A percentile compares a stretch with the other conserved stretches of the same genome.
Evolutionary conservation across 140 eudicot species (phyloP).

Genomic region (Bidens hawaiensis): DNA sequence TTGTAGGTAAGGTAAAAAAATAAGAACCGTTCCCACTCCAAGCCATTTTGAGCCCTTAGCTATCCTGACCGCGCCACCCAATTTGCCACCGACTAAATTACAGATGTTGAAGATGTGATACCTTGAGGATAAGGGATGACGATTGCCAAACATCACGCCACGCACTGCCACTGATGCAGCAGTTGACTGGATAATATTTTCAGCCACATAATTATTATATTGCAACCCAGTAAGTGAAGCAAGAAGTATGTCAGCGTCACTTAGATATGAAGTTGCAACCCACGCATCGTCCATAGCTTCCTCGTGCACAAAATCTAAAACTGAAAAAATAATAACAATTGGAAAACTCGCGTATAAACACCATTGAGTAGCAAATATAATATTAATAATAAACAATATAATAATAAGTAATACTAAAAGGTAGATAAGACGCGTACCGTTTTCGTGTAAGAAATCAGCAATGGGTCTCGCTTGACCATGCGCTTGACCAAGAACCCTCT

Average conservation of each 20-base stretch:
- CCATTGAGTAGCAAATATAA: background rate
- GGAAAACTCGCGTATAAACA: background rate
- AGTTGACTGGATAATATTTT: constrained; percentile 74
- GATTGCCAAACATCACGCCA: constrained; percentile 88
- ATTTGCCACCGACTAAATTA: background rate
- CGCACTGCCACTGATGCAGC: constrained; percentile 99
- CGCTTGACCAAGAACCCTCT: constrained; percentile 85
- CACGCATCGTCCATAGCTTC: constrained; percentile 90
- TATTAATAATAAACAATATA: no score
- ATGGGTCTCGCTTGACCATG: constrained; percentile 88
- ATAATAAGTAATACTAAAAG: no score
- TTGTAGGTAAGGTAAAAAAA: no score
- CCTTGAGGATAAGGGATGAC: constrained; percentile 74
- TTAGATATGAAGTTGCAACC: constrained; percentile 58
- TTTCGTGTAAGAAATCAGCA: constrained; percentile 89
- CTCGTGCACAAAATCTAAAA: constrained; percentile 73
- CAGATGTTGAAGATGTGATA: constrained; percentile 19
- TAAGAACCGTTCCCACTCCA: no score
- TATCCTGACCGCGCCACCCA: background rate
- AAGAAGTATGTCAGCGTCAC: constrained; percentile 89
- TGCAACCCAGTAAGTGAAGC: constrained; percentile 46
- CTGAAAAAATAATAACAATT: constrained; percentile 38
- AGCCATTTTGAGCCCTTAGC: background rate
- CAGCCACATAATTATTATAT: constrained; percentile 52
- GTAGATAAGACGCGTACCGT: constrained; percentile 52